Percentiles rank a stretch among this genome's conserved stretches.
Evolutionary conservation across 208 protist genomes (phyloP).

Genomic region (Trypanosoma platydactyli): DNA sequence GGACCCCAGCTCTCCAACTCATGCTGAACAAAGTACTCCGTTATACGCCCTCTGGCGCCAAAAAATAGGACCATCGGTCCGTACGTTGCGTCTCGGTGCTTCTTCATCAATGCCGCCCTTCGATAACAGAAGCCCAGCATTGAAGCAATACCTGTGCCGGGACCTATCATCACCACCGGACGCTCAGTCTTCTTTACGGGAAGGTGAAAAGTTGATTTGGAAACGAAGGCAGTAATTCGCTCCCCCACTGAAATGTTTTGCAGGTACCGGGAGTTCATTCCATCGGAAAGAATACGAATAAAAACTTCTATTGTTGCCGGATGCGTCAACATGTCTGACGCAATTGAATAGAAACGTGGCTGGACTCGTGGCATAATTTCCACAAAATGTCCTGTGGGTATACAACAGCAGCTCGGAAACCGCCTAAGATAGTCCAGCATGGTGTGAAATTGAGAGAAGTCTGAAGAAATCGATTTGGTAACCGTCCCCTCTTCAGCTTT

Average conservation of each 20-base stretch:
- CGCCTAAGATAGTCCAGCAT: conserved; percentile 73
- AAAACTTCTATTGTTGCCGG: conserved; percentile 68
- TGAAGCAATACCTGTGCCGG: conserved; percentile 90
- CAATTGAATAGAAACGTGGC: conserved; percentile 96
- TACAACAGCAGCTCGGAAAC: conserved; percentile 68
- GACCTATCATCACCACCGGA: conserved; percentile 91
- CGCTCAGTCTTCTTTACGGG: conserved; percentile 42
- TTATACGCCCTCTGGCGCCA: conserved; percentile 45
- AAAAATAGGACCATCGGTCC: conserved; percentile 71
- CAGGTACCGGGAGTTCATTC: conserved; percentile 82
- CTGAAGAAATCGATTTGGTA: conserved; percentile 1
- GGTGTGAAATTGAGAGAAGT: conserved; percentile 30
- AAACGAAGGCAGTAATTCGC: conserved; percentile 81
- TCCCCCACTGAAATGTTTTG: conserved; percentile 28
- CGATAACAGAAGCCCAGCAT: conserved; percentile 81
- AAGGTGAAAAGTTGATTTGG: conserved; percentile 84
- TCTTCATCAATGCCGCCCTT: conserved; percentile 58
- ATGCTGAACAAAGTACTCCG: conserved; percentile 66
- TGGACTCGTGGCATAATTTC: conserved; percentile 91
- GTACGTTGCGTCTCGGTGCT: conserved; percentile 28
- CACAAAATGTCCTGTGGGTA: conserved; percentile 69
- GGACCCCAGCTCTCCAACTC: conserved; percentile 53
- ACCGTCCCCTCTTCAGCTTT: conserved; percentile 2
- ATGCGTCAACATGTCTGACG: conserved; percentile 82
- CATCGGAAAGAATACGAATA: conserved; percentile 81